phyloP scores from a whole-genome alignment of 768 basidiomycete genomes.

The Epithele typhae region DNA sequence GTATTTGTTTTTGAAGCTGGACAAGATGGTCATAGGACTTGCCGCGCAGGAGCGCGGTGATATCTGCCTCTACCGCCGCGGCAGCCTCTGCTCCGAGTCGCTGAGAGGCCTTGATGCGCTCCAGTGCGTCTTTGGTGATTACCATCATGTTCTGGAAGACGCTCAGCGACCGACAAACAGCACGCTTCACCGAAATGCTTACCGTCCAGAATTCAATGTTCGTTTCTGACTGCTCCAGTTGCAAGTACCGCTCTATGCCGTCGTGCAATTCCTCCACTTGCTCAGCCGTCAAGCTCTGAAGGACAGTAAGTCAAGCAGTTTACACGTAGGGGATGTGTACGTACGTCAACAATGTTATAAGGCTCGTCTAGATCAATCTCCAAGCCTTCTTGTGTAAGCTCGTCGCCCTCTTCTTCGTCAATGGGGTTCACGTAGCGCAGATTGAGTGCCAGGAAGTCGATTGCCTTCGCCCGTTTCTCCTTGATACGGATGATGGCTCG shows the following conservation, averaged over 20 bases:
- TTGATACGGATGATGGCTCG: conserved; percentile 92
- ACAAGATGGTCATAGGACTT: conserved; percentile 85
- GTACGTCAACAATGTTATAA: conserved; percentile 93
- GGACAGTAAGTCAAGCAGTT: conserved; percentile 1
- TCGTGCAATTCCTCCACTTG: conserved; percentile 93
- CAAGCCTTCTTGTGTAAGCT: conserved; percentile 71
- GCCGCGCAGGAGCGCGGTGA: conserved; percentile 73
- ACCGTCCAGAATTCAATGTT: conserved; percentile 99
- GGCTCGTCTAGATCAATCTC: conserved; percentile 99
- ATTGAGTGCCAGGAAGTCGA: conserved; percentile 96
- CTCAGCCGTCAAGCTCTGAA: conserved; percentile 74
- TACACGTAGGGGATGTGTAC: conserved; percentile 24
- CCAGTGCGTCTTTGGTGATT: conserved; percentile 87
- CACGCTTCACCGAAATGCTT: conserved; percentile 25
- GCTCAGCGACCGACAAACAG: not conserved
- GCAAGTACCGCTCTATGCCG: conserved; percentile 89
- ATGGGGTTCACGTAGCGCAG: conserved; percentile 84
- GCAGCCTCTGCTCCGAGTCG: conserved; percentile 67
- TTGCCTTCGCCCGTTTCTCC: conserved; percentile 97
- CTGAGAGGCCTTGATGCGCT: conserved; percentile 60
- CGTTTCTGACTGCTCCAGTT: conserved; percentile 75
- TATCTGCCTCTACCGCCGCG: conserved; percentile 81
- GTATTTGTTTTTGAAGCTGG: conserved; percentile 79
- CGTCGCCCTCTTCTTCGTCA: conserved; percentile 62
- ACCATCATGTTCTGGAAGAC: conserved; percentile 89